Evolutionary conservation across 345 rosid species (phyloP).

Genomic region (Anacardium occidentale): DNA sequence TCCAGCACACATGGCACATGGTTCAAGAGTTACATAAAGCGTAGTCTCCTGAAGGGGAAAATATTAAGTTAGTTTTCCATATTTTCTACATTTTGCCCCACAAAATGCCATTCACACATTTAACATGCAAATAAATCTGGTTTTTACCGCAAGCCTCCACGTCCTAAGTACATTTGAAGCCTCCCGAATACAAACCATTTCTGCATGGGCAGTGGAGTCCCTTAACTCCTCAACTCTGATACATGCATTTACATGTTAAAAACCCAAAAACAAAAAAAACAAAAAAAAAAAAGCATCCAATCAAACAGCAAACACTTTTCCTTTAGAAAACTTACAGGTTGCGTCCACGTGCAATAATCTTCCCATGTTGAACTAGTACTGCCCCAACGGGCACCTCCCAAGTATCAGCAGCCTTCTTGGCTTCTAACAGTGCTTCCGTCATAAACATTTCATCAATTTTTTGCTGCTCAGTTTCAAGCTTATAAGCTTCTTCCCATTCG

Average conservation of each 20-base stretch:
- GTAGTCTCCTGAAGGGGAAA: constrained; percentile 55
- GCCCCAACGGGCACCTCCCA: constrained; percentile 99
- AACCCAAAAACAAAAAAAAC: neutral
- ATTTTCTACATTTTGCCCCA: neutral
- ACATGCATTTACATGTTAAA: constrained; percentile 17
- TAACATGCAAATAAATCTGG: neutral
- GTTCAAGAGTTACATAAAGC: constrained; percentile 92
- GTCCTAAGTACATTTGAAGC: constrained; percentile 70
- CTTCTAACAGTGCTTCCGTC: constrained; percentile 93
- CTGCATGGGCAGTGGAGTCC: constrained; percentile 98
- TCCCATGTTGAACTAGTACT: constrained; percentile 84
- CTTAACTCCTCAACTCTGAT: constrained; percentile 92
- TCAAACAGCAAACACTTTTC: constrained; percentile 2
- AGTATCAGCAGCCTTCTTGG: constrained; percentile 86
- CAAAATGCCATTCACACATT: constrained; percentile 2
- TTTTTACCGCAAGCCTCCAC: constrained; percentile 88
- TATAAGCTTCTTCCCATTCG: constrained; percentile 96
- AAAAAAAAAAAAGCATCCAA: constrained; percentile 17
- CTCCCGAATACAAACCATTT: constrained; percentile 90
- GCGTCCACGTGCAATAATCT: constrained; percentile 86
- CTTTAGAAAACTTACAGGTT: constrained; percentile 65
- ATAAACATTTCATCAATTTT: constrained; percentile 80
- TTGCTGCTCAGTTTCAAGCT: constrained; percentile 62
- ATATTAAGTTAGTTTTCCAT: neutral
- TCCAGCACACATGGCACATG: constrained; percentile 99